phyloP scores from a whole-genome alignment of 495 filamentous ascomycete genomes.

The Annulohypoxylon nitens region DNA sequence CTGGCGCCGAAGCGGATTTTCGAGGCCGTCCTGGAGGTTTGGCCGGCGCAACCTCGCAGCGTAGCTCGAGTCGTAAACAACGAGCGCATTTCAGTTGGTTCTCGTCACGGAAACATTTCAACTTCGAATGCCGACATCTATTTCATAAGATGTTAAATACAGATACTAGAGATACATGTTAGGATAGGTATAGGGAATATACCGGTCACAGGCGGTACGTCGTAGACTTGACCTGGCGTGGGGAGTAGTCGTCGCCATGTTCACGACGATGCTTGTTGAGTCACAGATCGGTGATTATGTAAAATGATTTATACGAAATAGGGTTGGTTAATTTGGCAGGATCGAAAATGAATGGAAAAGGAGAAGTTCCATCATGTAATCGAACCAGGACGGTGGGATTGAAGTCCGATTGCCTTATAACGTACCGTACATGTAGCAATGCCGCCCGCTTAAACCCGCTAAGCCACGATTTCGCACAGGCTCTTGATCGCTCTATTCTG shows the following conservation, averaged over 20 bases:
- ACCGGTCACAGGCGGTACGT: slow-evolving; percentile 44
- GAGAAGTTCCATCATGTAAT: slow-evolving; percentile 7
- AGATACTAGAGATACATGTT: not conserved
- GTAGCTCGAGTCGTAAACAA: slow-evolving; percentile 36
- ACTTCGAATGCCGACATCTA: slow-evolving; percentile 38
- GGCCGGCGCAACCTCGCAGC: slow-evolving; percentile 39
- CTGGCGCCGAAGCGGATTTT: slow-evolving; percentile 13
- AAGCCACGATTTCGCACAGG: slow-evolving; percentile 26
- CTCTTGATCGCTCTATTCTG: slow-evolving; percentile 12
- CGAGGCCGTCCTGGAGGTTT: slow-evolving; percentile 39
- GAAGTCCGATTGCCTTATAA: slow-evolving; percentile 18
- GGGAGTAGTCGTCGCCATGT: slow-evolving; percentile 20
- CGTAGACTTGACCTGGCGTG: slow-evolving; percentile 38
- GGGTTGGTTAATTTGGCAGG: not conserved
- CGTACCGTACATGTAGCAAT: not conserved
- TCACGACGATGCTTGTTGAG: not conserved
- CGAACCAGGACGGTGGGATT: not conserved
- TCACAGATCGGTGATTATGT: slow-evolving; percentile 5
- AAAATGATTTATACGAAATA: slow-evolving; percentile 3
- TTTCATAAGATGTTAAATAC: slow-evolving; percentile 11
- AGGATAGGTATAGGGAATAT: slow-evolving; percentile 16
- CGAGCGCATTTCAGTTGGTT: slow-evolving; percentile 38
- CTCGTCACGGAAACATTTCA: slow-evolving; percentile 38
- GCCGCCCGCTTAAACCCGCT: slow-evolving; percentile 25
- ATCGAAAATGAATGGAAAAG: not conserved